These are phyloP conservation scores for Pholiota conissans DNA, from an alignment of 768 basidiomycete genomes.

Conservation along the genomic window DNA sequence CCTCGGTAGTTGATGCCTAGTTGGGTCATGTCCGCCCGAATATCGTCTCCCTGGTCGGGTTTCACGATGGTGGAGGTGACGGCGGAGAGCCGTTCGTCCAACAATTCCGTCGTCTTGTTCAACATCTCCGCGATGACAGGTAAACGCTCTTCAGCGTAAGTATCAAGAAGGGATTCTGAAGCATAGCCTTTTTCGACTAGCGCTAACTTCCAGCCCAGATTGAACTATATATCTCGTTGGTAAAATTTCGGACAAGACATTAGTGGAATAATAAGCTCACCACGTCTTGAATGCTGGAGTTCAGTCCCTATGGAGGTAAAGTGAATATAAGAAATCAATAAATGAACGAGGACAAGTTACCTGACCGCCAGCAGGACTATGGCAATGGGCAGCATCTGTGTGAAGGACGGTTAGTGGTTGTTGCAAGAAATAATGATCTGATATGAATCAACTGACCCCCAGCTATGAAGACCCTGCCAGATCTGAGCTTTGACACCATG, in stretches of 20 bases:
- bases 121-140: constrained; percentile 41
- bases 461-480: constrained; percentile 18
- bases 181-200: constrained; percentile 29
- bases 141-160: constrained; percentile 32
- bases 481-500: constrained; percentile 17
- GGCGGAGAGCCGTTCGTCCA: constrained; percentile 14
- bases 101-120: constrained; percentile 25
- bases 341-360: constrained; percentile 6
- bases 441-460: constrained; percentile 18
- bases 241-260: not conserved
- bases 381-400: constrained; percentile 33
- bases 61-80: constrained; percentile 6
- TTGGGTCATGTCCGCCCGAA: constrained; percentile 29
- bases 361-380: constrained; percentile 33
- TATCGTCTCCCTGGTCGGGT: constrained; percentile 13
- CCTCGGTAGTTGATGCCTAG: constrained; percentile 53
- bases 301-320: constrained; percentile 23
- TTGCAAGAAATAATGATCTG: not conserved
- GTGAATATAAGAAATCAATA: not conserved
- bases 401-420: not conserved
- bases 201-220: constrained; percentile 38
- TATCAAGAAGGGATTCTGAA: constrained; percentile 24
- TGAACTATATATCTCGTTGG: constrained; percentile 25
- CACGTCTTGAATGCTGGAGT: constrained; percentile 32
- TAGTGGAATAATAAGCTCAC: constrained; percentile 21